Percentiles rank a stretch among this genome's conserved stretches.
Evolutionary conservation across 805 yeast genomes (phyloP).

Genomic region (Teunomyces stri): DNA sequence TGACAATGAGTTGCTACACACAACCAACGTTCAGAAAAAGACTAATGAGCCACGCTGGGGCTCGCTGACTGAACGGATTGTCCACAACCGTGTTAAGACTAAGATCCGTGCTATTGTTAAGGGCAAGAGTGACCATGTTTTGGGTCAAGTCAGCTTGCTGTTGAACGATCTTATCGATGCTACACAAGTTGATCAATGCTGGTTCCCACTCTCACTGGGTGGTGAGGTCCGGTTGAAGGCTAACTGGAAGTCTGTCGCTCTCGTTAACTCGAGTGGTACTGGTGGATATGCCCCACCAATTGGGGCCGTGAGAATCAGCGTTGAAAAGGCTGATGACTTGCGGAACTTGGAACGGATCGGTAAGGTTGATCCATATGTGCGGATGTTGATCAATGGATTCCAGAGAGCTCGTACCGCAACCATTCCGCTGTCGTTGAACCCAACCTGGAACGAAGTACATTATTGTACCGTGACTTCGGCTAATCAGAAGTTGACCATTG

Average conservation of each 20-base stretch:
- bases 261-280: conserved; percentile 63
- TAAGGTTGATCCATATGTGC: conserved; percentile 86
- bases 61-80: conserved; percentile 60
- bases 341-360: conserved; percentile 87
- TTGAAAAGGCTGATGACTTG: conserved; percentile 70
- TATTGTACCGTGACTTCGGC: conserved; percentile 82
- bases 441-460: conserved; percentile 80
- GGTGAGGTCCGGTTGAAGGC: conserved; percentile 74
- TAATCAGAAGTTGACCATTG: conserved; percentile 77
- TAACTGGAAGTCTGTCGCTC: conserved; percentile 82
- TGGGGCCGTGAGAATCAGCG: conserved; percentile 78
- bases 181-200: conserved; percentile 69
- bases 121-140: conserved; percentile 51
- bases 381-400: conserved; percentile 74
- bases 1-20: conserved; percentile 56
- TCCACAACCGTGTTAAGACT: conserved; percentile 69
- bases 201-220: conserved; percentile 71
- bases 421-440: conserved; percentile 63
- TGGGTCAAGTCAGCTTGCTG: conserved; percentile 59
- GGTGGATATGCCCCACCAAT: conserved; percentile 91
- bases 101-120: conserved; percentile 66
- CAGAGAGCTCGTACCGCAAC: conserved; percentile 76
- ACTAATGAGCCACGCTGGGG: conserved; percentile 69
- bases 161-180: conserved; percentile 71
- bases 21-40: conserved; percentile 58